Evolutionary conservation across 2,329 filamentous ascomycete genomes (phyloP).

Genomic region (Ophiocordyceps camponoti-leonardi): DNA sequence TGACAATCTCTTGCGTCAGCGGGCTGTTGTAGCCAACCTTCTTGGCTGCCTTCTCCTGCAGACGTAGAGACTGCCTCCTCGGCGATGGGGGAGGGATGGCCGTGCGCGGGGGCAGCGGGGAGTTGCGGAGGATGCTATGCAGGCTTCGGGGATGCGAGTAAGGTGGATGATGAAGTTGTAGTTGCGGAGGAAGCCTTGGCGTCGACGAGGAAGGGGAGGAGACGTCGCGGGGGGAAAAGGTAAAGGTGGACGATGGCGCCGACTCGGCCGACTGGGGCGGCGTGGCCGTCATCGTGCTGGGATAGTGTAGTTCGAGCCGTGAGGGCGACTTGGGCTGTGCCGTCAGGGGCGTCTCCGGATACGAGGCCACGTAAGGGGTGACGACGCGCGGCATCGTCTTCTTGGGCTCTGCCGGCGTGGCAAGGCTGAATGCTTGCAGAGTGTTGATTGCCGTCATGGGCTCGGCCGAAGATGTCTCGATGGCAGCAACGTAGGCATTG

Average conservation of each 20-base stretch:
- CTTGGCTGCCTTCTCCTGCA: conserved; percentile 35
- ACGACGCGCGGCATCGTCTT: conserved; percentile 16
- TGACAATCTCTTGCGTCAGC: conserved; percentile 45
- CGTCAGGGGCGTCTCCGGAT: conserved; percentile 36
- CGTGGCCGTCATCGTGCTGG: conserved; percentile 41
- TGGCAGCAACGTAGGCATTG: conserved; percentile 45
- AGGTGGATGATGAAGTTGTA: conserved; percentile 14
- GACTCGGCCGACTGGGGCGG: conserved; percentile 38
- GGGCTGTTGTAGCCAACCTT: conserved; percentile 46
- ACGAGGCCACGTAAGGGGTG: conserved; percentile 27
- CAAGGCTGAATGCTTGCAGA: conserved; percentile 13
- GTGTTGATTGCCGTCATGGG: conserved; percentile 33
- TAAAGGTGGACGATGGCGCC: conserved; percentile 29
- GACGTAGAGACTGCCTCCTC: conserved; percentile 32
- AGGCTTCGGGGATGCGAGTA: conserved; percentile 41
- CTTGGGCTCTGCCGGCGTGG: conserved; percentile 13
- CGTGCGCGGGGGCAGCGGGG: conserved; percentile 37
- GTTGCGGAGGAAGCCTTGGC: no score
- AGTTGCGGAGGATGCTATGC: conserved; percentile 50
- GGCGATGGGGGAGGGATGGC: conserved; percentile 34
- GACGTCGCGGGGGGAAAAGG: conserved; percentile 22
- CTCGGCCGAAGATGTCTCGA: conserved; percentile 35
- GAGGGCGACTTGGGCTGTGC: conserved; percentile 31
- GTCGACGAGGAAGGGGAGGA: neutral
- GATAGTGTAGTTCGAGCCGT: conserved; percentile 27